Evolutionary conservation across 805 yeast genomes (phyloP).

Genomic region (Scheffersomyces amazonensis): DNA sequence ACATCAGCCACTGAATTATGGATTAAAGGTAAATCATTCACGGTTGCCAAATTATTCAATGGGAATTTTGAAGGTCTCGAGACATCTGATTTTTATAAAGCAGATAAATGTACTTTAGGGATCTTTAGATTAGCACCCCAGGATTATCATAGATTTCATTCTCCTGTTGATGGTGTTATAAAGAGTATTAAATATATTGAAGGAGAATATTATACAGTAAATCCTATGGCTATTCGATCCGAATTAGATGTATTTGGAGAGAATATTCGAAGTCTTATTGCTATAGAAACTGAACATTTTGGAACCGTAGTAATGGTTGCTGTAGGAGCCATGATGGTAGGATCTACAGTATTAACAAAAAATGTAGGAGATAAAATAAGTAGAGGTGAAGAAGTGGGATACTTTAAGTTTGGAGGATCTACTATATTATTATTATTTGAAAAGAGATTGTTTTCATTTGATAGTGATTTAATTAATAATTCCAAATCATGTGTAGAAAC

Average conservation of each 20-base stretch:
- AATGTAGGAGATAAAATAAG: conserved; percentile 53
- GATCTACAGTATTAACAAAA: conserved; percentile 75
- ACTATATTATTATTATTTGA: conserved; percentile 73
- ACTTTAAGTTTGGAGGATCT: conserved; percentile 95
- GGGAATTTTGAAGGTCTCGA: conserved; percentile 44
- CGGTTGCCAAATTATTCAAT: conserved; percentile 58
- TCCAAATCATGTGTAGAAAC: conserved; percentile 76
- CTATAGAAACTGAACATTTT: conserved; percentile 71
- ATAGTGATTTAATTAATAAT: conserved; percentile 68
- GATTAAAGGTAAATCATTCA: conserved; percentile 84
- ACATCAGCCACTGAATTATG: conserved; percentile 68
- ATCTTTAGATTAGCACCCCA: conserved; percentile 94
- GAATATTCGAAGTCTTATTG: conserved; percentile 74
- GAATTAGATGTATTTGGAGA: conserved; percentile 90
- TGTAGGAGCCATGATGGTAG: conserved; percentile 99
- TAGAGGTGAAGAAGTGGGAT: conserved; percentile 86
- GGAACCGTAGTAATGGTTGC: conserved; percentile 77
- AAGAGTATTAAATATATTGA: conserved; percentile 66
- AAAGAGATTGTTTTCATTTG: conserved; percentile 51
- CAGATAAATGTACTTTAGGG: conserved; percentile 57
- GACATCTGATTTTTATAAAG: conserved; percentile 26
- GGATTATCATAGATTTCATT: conserved; percentile 92
- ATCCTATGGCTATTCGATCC: conserved; percentile 94
- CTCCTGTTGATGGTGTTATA: conserved; percentile 75
- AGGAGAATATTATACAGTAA: conserved; percentile 94